Evolutionary conservation across 2,329 filamentous ascomycete genomes (phyloP).

Genomic region (Exophiala sideris): DNA sequence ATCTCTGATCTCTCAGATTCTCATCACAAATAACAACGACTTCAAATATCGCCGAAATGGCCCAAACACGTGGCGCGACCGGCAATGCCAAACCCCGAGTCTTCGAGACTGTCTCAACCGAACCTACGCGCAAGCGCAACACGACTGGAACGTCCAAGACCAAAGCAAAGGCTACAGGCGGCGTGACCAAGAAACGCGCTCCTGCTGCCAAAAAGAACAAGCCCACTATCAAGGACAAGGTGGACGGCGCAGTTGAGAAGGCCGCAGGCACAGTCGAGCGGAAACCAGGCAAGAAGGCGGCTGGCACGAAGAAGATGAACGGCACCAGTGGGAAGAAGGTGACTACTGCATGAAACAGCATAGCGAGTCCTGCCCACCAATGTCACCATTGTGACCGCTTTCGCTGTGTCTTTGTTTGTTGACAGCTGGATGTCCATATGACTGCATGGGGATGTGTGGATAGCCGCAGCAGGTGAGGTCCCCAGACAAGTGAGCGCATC

Average conservation of each 20-base stretch:
- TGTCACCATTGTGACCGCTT: too few relatives aligned
- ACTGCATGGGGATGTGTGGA: too few relatives aligned
- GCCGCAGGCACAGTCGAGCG: slow-evolving; percentile 27
- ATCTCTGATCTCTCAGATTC: slow-evolving; percentile 1
- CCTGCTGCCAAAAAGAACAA: slow-evolving; percentile 26
- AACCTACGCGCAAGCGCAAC: slow-evolving; percentile 26
- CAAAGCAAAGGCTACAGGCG: slow-evolving; percentile 19
- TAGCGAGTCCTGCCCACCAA: background rate
- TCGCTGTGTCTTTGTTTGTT: too few relatives aligned
- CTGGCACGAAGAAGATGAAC: slow-evolving; percentile 39
- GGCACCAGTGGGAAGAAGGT: slow-evolving; percentile 32
- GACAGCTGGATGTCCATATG: too few relatives aligned
- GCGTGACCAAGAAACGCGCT: slow-evolving; percentile 24
- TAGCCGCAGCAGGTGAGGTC: too few relatives aligned
- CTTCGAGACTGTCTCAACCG: slow-evolving; percentile 23
- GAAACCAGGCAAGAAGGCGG: slow-evolving; percentile 40
- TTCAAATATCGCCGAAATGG: slow-evolving; percentile 24
- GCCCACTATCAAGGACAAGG: slow-evolving; percentile 32
- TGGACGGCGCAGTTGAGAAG: slow-evolving; percentile 34
- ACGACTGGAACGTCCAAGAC: slow-evolving; percentile 18
- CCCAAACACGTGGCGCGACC: slow-evolving; percentile 31
- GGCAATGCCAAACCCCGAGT: slow-evolving; percentile 30
- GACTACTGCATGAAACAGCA: slow-evolving; percentile 8
- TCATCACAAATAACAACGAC: background rate
- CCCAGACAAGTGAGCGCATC: too few relatives aligned